These are phyloP conservation scores for Vanrija sp. DNA, from an alignment of 1,284 basidiomycete genomes.

Conservation along the genomic window DNA sequence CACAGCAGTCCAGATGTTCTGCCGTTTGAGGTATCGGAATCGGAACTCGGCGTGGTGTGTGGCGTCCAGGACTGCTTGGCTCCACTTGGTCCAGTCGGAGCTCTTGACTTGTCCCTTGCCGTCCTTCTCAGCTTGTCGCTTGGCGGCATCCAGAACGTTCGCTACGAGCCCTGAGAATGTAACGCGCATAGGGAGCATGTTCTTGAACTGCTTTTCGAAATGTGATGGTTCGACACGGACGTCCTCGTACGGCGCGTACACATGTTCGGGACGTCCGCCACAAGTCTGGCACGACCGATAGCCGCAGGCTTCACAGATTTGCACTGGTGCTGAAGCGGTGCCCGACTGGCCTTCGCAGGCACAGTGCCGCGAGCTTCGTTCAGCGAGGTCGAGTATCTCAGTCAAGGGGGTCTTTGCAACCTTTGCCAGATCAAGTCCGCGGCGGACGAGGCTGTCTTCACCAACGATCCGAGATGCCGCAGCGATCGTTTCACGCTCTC, in stretches of 20 bases:
- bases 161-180: conserved; percentile 45
- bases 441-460: conserved; percentile 60
- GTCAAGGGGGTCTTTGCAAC: conserved; percentile 54
- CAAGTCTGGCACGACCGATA: conserved; percentile 78
- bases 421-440: conserved; percentile 66
- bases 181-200: conserved; percentile 81
- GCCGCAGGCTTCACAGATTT: conserved; percentile 70
- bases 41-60: conserved; percentile 61
- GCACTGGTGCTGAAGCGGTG: conserved; percentile 66
- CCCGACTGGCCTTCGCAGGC: conserved; percentile 81
- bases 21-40: conserved; percentile 80
- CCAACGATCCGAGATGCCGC: conserved; percentile 62
- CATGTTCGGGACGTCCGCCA: conserved; percentile 84
- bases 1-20: conserved; percentile 77
- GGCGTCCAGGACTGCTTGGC: conserved; percentile 62
- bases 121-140: conserved; percentile 44
- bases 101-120: conserved; percentile 44
- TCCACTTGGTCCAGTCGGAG: conserved; percentile 64
- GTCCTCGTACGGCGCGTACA: conserved; percentile 51
- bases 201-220: conserved; percentile 73
- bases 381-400: conserved; percentile 63
- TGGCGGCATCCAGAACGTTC: conserved; percentile 1
- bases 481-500: conserved; percentile 46
- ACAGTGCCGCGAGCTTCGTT: conserved; percentile 72
- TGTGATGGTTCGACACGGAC: conserved; percentile 59